These are phyloP conservation scores for Begonia fuchsioides DNA, from an alignment of 306 rosid genomes.

Conservation along the genomic window DNA sequence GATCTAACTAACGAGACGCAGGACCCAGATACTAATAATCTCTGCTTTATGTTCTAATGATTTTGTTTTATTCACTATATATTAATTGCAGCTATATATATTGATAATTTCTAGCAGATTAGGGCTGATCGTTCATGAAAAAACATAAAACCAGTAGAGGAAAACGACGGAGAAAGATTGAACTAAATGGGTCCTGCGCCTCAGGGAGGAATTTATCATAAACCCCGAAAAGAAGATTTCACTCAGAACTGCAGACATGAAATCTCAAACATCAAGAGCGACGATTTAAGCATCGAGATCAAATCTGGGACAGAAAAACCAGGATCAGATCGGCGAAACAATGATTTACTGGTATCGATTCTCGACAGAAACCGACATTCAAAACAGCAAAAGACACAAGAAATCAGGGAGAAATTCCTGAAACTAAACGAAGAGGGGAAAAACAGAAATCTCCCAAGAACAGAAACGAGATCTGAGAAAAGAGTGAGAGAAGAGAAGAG, in stretches of 20 bases:
- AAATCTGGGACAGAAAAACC: neutral
- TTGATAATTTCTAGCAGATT: neutral
- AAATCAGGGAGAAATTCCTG: too few relatives aligned
- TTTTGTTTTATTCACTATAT: neutral
- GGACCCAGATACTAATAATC: slow-evolving; percentile 7
- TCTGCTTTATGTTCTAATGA: neutral
- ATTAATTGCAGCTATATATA: neutral
- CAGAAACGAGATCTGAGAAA: neutral
- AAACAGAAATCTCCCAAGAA: neutral
- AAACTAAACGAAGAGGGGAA: too few relatives aligned
- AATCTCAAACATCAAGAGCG: slow-evolving; percentile 42
- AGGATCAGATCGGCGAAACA: too few relatives aligned
- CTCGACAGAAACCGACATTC: too few relatives aligned
- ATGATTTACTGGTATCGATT: too few relatives aligned
- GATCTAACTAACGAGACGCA: slow-evolving; percentile 8
- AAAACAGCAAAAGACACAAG: neutral
- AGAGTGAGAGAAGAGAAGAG: slow-evolving; percentile 4
- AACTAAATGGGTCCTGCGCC: slow-evolving; percentile 81
- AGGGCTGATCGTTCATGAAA: slow-evolving; percentile 28
- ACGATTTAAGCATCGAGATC: slow-evolving; percentile 4
- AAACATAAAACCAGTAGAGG: slow-evolving; percentile 91
- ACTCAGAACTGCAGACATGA: slow-evolving; percentile 90
- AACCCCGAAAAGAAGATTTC: slow-evolving; percentile 89
- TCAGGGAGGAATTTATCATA: slow-evolving; percentile 57
- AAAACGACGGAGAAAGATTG: slow-evolving; percentile 89